These are phyloP conservation scores for Mortierella claussenii DNA, from an alignment of 192 early-diverging fungal genomes.

Conservation along the genomic window DNA sequence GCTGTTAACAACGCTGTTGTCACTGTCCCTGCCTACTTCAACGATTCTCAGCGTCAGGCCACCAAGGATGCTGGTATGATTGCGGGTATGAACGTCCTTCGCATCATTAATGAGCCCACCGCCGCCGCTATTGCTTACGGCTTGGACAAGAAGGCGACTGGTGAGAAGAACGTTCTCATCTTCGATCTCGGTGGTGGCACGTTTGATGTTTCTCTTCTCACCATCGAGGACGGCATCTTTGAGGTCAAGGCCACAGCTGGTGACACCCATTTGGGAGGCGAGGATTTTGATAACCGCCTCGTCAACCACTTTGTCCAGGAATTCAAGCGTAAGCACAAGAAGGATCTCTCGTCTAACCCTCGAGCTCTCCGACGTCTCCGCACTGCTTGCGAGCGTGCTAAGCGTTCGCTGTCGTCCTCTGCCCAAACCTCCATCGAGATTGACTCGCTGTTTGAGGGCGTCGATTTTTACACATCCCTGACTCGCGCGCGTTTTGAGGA, in stretches of 20 bases:
- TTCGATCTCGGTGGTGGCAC: slow-evolving; percentile 98
- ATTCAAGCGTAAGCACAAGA: slow-evolving; percentile 99
- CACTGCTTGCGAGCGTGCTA: slow-evolving; percentile 97
- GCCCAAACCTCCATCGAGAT: slow-evolving; percentile 96
- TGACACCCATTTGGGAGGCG: slow-evolving; percentile 99
- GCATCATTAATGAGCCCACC: slow-evolving; percentile 98
- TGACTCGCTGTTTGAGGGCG: slow-evolving; percentile 96
- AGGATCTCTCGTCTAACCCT: slow-evolving; percentile 88
- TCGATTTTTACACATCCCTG: slow-evolving; percentile 98
- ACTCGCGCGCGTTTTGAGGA: slow-evolving; percentile 99
- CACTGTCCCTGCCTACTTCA: slow-evolving; percentile 97
- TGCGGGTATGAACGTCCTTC: slow-evolving; percentile 91
- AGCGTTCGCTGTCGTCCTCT: slow-evolving; percentile 94
- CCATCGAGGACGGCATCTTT: slow-evolving; percentile 97
- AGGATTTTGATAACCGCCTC: slow-evolving; percentile 99
- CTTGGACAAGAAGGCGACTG: slow-evolving; percentile 71
- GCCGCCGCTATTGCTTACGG: slow-evolving; percentile 98
- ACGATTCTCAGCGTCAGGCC: slow-evolving; percentile 98
- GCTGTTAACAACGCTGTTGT: slow-evolving; percentile 87
- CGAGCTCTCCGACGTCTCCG: slow-evolving; percentile 97
- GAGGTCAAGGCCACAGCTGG: slow-evolving; percentile 98
- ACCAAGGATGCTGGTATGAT: slow-evolving; percentile 98
- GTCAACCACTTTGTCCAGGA: slow-evolving; percentile 94
- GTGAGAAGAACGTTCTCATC: slow-evolving; percentile 93
- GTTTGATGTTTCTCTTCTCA: slow-evolving; percentile 96